A percentile compares a stretch with the other conserved stretches of the same genome.
Evolutionary conservation across 1,139 yeast genomes (phyloP).

Genomic region (Geotrichum cucujoidarum): DNA sequence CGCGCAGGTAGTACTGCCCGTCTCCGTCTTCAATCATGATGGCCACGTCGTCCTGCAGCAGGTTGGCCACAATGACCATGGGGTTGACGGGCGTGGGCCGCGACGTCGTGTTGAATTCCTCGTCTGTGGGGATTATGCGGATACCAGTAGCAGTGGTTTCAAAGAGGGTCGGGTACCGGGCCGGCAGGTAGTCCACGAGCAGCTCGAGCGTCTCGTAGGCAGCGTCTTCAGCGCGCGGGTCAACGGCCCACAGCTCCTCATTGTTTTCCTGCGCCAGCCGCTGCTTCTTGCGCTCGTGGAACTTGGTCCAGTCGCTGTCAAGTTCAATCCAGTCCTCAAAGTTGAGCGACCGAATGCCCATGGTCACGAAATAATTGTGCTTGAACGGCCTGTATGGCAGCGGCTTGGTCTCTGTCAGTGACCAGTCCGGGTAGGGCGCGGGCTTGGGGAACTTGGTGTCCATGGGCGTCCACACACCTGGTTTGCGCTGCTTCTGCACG

Average conservation of each 20-base stretch:
- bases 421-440: conserved; percentile 47
- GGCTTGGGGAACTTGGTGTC: conserved; percentile 49
- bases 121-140: conserved; percentile 51
- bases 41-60: conserved; percentile 66
- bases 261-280: conserved; percentile 45
- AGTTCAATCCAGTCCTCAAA: conserved; percentile 59
- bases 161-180: conserved; percentile 55
- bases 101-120: conserved; percentile 40
- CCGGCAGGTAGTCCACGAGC: conserved; percentile 49
- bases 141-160: conserved; percentile 39
- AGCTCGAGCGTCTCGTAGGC: conserved; percentile 55
- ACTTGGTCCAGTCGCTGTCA: conserved; percentile 58
- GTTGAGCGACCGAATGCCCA: conserved; percentile 38
- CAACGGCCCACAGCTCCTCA: conserved; percentile 47
- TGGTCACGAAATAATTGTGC: conserved; percentile 45
- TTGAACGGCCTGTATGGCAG: conserved; percentile 59
- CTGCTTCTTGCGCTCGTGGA: conserved; percentile 48
- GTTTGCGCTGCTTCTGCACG: conserved; percentile 31
- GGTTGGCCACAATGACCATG: conserved; percentile 50
- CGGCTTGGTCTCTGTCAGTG: conserved; percentile 47
- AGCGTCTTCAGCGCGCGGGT: conserved; percentile 50
- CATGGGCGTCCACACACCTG: conserved; percentile 52
- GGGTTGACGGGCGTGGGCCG: conserved; percentile 48
- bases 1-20: conserved; percentile 52
- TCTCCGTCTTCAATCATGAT: conserved; percentile 55